phyloP scores from a whole-genome alignment of 768 basidiomycete species.

The Mycena filopes region DNA sequence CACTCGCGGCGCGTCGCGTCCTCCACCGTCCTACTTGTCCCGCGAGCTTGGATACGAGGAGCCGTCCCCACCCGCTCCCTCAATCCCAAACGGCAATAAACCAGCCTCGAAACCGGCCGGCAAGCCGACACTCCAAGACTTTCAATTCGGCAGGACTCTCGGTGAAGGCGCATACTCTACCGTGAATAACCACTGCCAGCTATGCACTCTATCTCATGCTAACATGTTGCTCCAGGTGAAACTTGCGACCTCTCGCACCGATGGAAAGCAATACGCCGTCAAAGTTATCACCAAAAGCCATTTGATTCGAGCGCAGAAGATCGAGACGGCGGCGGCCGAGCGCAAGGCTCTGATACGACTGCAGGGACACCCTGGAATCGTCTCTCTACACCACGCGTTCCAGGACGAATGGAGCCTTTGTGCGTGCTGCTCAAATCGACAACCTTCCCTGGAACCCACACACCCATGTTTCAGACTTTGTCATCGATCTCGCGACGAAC shows the following conservation, averaged over 20 bases:
- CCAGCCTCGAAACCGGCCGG: conserved; percentile 51
- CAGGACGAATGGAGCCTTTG: conserved; percentile 88
- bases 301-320: conserved; percentile 75
- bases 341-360: conserved; percentile 67
- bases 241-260: conserved; percentile 61
- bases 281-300: conserved; percentile 58
- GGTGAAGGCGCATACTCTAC: conserved; percentile 89
- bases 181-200: conserved; percentile 58
- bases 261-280: conserved; percentile 76
- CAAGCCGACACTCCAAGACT: conserved; percentile 64
- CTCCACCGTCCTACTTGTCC: conserved; percentile 66
- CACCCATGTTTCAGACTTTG: conserved; percentile 67
- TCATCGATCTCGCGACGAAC: conserved; percentile 79
- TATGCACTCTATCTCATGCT: background rate
- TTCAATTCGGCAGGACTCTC: conserved; percentile 76
- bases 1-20: conserved; percentile 45
- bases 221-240: conserved; percentile 54
- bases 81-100: conserved; percentile 34
- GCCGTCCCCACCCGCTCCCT: conserved; percentile 19
- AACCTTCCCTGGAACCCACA: conserved; percentile 8
- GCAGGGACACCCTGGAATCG: conserved; percentile 72
- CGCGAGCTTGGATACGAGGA: conserved; percentile 58
- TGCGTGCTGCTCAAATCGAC: conserved; percentile 52
- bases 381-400: conserved; percentile 85
- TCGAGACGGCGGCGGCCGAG: conserved; percentile 75